Base-by-base conservation (phyloP, 768 basidiomycete genomes). In the Clathrus columnatus region DNA sequence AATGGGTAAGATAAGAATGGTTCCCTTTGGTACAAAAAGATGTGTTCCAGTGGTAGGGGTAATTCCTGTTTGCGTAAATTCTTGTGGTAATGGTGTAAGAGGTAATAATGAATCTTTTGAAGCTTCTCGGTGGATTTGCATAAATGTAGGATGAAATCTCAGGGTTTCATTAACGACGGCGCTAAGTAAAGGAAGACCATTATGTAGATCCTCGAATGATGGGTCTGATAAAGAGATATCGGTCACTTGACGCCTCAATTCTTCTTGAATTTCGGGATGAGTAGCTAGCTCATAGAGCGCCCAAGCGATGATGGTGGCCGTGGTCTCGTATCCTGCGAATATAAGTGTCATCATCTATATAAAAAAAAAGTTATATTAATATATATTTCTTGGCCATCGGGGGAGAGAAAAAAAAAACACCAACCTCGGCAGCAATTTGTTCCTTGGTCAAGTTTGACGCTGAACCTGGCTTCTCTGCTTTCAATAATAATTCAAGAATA, bases 111-210 rank as follows among this genome's bases (percentile, higher is more conserved):
- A 48, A 46, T 28, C 23, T 20, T 68, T 64, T 1, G 65, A 69
- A 24, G 21, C 80, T 68, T 81, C 78, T 54, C 85, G 82, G 61
- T 84, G 80, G 60, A 84, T 83, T 63, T 84, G 82, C 26, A 80
- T 62, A 32, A 85, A 75, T 1, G 81, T 73, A 17, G 83, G 77
- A 61, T 84, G 80, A 46, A 84, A 62, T 26, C 84, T 76, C n/a
- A 85, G 67, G 1, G 79, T 79, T 65, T 85, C 83, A 61, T 78
- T 77, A 45, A 85, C 57, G 6, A 81, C 76, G 1, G 82, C 80
- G 50, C 85, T 78, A 17, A 87, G 71, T 45, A 84, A 70, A 1
- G 80, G 78, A 57, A 73, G 75, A 43, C 71, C 68, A 60, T 65
- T 70, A 53, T 75, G 78, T 53, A 83, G 62, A 23, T 74, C 70